Evolutionary conservation across 2,329 filamentous ascomycete species (phyloP).

Genomic region (Spiromastix sp.): DNA sequence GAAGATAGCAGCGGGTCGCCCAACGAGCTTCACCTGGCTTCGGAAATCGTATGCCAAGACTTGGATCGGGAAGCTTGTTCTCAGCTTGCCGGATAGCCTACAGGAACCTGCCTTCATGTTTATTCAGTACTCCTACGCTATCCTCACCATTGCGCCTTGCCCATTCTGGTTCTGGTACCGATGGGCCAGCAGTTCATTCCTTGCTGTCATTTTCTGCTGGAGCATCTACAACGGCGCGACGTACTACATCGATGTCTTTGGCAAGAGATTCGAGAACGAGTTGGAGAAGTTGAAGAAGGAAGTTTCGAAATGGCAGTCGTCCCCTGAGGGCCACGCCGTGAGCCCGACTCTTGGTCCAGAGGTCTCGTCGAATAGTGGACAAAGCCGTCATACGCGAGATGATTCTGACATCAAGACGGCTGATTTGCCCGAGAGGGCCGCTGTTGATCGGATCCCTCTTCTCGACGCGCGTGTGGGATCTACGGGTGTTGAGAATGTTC

Average conservation of each 20-base stretch:
- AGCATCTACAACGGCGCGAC: slow-evolving; percentile 95
- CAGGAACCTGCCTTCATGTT: slow-evolving; percentile 92
- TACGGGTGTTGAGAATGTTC: slow-evolving; percentile 15
- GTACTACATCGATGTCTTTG: slow-evolving; percentile 97
- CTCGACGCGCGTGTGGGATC: slow-evolving; percentile 22
- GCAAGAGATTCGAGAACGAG: slow-evolving; percentile 92
- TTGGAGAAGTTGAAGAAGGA: slow-evolving; percentile 81
- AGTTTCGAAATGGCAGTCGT: slow-evolving; percentile 74
- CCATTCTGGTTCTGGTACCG: slow-evolving; percentile 90
- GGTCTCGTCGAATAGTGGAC: slow-evolving; percentile 12
- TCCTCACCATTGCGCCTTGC: slow-evolving; percentile 88
- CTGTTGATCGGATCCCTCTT: slow-evolving; percentile 27
- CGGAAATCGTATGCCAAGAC: slow-evolving; percentile 81
- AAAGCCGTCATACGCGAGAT: slow-evolving; percentile 14
- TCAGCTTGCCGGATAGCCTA: slow-evolving; percentile 60
- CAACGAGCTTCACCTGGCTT: slow-evolving; percentile 96
- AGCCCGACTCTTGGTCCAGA: slow-evolving; percentile 22
- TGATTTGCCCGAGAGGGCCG: slow-evolving; percentile 17
- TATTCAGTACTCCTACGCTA: slow-evolving; percentile 86
- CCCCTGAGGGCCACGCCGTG: slow-evolving; percentile 10
- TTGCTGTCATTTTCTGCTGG: slow-evolving; percentile 79
- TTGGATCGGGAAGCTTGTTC: slow-evolving; percentile 77
- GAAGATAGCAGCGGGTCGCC: slow-evolving; percentile 89
- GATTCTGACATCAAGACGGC: slow-evolving; percentile 8
- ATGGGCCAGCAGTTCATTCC: slow-evolving; percentile 66